These are phyloP conservation scores for Rhizophagus sp. DNA, from an alignment of 192 early-diverging fungal genomes.

Conservation along the genomic window DNA sequence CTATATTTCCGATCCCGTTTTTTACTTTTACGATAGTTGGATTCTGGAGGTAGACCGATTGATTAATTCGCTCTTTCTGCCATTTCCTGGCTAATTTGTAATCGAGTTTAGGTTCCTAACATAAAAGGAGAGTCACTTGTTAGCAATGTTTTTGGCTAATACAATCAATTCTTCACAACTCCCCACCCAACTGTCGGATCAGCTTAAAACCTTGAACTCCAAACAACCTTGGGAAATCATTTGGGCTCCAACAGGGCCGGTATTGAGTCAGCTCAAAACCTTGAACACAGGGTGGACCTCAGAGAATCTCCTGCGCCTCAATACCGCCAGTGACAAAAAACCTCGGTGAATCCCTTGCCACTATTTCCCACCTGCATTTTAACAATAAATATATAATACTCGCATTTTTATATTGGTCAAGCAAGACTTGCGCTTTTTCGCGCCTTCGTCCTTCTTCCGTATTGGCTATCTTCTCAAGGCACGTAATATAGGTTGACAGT, in stretches of 20 bases:
- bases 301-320: constrained; percentile 20
- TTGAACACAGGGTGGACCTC: constrained; percentile 19
- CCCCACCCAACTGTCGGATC: neutral
- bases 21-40: no score
- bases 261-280: no score
- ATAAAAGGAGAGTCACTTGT: no score
- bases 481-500: constrained; percentile 14
- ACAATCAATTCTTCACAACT: neutral
- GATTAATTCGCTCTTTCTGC: no score
- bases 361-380: constrained; percentile 14
- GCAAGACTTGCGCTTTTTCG: constrained; percentile 16
- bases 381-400: constrained; percentile 26
- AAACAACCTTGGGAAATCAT: constrained; percentile 16
- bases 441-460: constrained; percentile 1
- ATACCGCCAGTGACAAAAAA: constrained; percentile 25
- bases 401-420: constrained; percentile 30
- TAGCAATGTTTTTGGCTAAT: no score
- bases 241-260: constrained; percentile 18
- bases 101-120: no score
- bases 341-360: constrained; percentile 25
- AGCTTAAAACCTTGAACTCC: constrained; percentile 14
- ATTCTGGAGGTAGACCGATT: no score
- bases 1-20: no score
- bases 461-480: constrained; percentile 17
- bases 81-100: no score